These are phyloP conservation scores for Gigaspora rosea DNA, from an alignment of 192 early-diverging fungal genomes.

Conservation along the genomic window DNA sequence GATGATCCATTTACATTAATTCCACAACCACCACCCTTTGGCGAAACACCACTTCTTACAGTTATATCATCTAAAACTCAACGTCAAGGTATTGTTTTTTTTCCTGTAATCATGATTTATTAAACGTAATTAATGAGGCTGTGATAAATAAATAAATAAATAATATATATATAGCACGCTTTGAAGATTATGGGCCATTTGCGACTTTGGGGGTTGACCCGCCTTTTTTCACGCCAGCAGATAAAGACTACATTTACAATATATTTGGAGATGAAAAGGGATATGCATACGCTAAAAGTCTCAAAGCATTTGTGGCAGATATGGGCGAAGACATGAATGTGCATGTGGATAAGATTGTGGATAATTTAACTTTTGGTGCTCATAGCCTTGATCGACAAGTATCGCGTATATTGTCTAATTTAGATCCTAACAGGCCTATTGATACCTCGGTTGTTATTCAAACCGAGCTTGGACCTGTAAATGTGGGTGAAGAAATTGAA, in stretches of 20 bases:
- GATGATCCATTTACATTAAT: slow-evolving; percentile 36
- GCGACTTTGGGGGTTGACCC: slow-evolving; percentile 31
- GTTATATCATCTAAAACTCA: slow-evolving; percentile 28
- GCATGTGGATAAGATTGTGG: slow-evolving; percentile 39
- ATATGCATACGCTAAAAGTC: slow-evolving; percentile 60
- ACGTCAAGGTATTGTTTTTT: background rate
- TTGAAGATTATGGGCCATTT: slow-evolving; percentile 43
- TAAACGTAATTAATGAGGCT: background rate
- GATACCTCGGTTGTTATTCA: background rate
- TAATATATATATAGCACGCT: slow-evolving; percentile 2
- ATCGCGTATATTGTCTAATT: slow-evolving; percentile 29
- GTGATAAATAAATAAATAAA: background rate
- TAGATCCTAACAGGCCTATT: background rate
- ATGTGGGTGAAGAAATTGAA: slow-evolving; percentile 17
- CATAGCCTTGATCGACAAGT: slow-evolving; percentile 41
- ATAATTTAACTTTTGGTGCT: slow-evolving; percentile 48
- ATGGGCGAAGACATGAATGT: slow-evolving; percentile 37
- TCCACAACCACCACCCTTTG: slow-evolving; percentile 29
- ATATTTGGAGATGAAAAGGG: slow-evolving; percentile 62
- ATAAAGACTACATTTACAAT: slow-evolving; percentile 13
- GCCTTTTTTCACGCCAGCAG: slow-evolving; percentile 12
- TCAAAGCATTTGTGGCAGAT: slow-evolving; percentile 50
- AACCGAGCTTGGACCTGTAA: slow-evolving; percentile 26
- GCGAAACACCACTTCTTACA: slow-evolving; percentile 41
- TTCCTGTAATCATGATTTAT: background rate